Evolutionary conservation across 306 rosid genomes (phyloP).

Genomic region (Cucurbita ficifolia): DNA sequence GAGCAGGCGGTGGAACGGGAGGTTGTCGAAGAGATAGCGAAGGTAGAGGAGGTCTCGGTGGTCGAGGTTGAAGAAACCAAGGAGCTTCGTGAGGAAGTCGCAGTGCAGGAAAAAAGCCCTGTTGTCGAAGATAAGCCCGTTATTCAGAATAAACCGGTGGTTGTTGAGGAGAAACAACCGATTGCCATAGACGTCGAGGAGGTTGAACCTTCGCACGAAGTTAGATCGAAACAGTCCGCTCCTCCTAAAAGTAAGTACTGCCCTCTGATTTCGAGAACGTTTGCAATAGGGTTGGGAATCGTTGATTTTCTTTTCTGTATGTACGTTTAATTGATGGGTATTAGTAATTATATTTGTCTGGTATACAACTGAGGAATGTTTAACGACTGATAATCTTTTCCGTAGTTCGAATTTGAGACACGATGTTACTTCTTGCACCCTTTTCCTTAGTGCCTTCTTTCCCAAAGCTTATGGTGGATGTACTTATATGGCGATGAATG

Average conservation of each 20-base stretch:
- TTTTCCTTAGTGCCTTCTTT: neutral
- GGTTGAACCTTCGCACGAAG: constrained; percentile 6
- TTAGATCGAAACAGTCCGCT: constrained; percentile 22
- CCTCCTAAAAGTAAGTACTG: constrained; percentile 23
- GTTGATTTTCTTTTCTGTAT: neutral
- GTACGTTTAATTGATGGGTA: neutral
- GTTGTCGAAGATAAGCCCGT: constrained; percentile 13
- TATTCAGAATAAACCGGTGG: neutral
- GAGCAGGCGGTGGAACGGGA: constrained; percentile 31
- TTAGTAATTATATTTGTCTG: neutral
- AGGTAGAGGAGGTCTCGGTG: constrained; percentile 23
- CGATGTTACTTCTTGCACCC: neutral
- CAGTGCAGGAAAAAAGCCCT: constrained; percentile 19
- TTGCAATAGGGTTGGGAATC: neutral
- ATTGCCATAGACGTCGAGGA: constrained; percentile 13
- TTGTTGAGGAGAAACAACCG: constrained; percentile 15
- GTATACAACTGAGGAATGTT: neutral
- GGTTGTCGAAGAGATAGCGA: constrained; percentile 25
- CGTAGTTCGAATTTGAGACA: neutral
- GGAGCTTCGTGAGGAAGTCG: neutral
- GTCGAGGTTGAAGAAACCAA: constrained; percentile 2
- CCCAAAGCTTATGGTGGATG: neutral
- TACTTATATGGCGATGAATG: neutral
- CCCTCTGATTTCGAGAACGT: neutral
- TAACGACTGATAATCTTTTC: neutral